Evolutionary conservation across 129 eudicot genomes (phyloP).

Genomic region (Chrysanthemum seticuspe): DNA sequence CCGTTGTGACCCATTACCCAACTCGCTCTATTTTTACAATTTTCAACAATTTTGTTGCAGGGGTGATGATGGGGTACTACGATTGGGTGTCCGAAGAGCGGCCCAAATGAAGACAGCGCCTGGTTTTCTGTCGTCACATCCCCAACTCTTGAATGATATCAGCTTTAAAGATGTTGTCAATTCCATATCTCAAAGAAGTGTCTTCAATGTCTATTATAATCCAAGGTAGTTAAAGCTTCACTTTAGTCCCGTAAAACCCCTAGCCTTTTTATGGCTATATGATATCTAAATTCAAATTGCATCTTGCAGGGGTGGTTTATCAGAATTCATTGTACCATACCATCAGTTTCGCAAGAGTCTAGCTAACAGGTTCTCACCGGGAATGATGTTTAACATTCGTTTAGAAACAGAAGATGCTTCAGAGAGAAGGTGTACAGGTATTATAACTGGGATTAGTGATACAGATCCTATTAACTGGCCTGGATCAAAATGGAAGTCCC

Average conservation of each 20-base stretch:
- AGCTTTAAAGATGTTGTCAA: slow-evolving; percentile 34
- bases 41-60: slow-evolving; percentile 1
- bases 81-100: slow-evolving; percentile 78
- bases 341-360: slow-evolving; percentile 56
- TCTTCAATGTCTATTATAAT: slow-evolving; percentile 61
- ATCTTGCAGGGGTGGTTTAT: slow-evolving; percentile 53
- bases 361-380: slow-evolving; percentile 42
- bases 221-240: slow-evolving; percentile 53
- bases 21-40: too few relatives aligned
- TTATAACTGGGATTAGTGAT: slow-evolving; percentile 59
- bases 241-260: background rate
- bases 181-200: slow-evolving; percentile 46
- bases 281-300: background rate
- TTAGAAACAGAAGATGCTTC: slow-evolving; percentile 75
- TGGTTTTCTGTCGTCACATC: slow-evolving; percentile 26
- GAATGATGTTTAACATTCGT: slow-evolving; percentile 73
- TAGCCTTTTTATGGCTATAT: background rate
- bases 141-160: slow-evolving; percentile 41
- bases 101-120: slow-evolving; percentile 43
- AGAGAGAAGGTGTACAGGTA: slow-evolving; percentile 75
- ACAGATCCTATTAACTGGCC: slow-evolving; percentile 77
- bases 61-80: slow-evolving; percentile 85
- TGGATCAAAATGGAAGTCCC: slow-evolving; percentile 85
- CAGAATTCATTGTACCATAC: slow-evolving; percentile 64
- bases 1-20: too few relatives aligned